Evolutionary conservation across 2,329 filamentous ascomycete genomes (phyloP).

Genomic region (Xylaria sp.): DNA sequence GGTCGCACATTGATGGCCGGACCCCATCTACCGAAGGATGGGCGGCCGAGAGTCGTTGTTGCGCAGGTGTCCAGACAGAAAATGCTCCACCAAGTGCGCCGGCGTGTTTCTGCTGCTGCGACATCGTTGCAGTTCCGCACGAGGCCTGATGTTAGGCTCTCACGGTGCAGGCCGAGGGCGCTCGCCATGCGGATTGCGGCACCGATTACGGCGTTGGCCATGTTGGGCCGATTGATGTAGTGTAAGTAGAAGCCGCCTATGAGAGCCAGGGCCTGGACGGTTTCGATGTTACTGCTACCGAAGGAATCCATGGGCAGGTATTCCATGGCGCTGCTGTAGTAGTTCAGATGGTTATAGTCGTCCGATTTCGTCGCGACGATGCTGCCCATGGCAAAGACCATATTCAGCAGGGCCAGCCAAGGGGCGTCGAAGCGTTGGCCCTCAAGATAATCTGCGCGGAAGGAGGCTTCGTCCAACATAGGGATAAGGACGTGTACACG

Average conservation of each 20-base stretch:
- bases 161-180: constrained; percentile 65
- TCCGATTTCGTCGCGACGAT: constrained; percentile 61
- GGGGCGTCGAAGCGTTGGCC: constrained; percentile 59
- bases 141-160: constrained; percentile 42
- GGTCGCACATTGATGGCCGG: constrained; percentile 61
- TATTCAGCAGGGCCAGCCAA: constrained; percentile 69
- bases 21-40: constrained; percentile 63
- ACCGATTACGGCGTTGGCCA: constrained; percentile 68
- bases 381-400: constrained; percentile 70
- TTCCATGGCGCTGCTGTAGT: constrained; percentile 63
- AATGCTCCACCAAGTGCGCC: constrained; percentile 69
- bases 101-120: constrained; percentile 54
- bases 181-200: constrained; percentile 70
- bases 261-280: constrained; percentile 63
- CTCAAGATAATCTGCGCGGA: constrained; percentile 59
- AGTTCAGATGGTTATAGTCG: constrained; percentile 63
- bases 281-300: constrained; percentile 67
- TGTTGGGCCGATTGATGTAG: constrained; percentile 71
- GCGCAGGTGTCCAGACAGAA: constrained; percentile 73
- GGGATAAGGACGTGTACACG: constrained; percentile 67
- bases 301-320: constrained; percentile 63
- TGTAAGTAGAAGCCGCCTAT: constrained; percentile 74
- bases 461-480: constrained; percentile 66
- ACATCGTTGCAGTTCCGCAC: constrained; percentile 38
- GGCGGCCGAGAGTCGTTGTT: constrained; percentile 63